Percentiles rank a stretch among this genome's conserved stretches.
phyloP scores from a whole-genome alignment of 495 filamentous ascomycete species.

The Hypoxylon fuscum region DNA sequence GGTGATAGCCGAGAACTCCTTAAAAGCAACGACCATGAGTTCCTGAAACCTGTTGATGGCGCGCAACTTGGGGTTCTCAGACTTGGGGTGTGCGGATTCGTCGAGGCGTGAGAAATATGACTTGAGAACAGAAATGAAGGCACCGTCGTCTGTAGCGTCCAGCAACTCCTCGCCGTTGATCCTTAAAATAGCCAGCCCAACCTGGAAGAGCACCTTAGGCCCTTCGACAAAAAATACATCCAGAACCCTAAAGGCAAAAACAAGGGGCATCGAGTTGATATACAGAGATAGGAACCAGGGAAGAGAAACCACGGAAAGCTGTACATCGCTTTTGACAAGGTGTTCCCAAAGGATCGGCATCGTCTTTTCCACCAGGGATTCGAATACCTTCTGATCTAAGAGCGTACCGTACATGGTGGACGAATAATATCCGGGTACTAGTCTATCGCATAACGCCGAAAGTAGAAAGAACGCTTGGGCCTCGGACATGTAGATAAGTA shows the following conservation, averaged over 20 bases:
- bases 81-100: conserved; percentile 94
- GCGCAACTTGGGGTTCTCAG: conserved; percentile 89
- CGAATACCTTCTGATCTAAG: conserved; percentile 95
- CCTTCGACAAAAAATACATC: conserved; percentile 99
- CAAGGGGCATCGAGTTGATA: conserved; percentile 98
- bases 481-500: conserved; percentile 99
- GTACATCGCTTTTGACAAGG: conserved; percentile 91
- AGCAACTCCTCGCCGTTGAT: conserved; percentile 97
- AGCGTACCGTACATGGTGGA: conserved; percentile 99
- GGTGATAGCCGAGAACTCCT: conserved; percentile 94
- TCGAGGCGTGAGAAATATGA: conserved; percentile 92
- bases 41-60: conserved; percentile 97
- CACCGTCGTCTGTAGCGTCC: conserved; percentile 95
- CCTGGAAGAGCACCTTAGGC: conserved; percentile 95
- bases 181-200: conserved; percentile 93
- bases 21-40: conserved; percentile 98
- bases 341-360: conserved; percentile 99
- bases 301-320: conserved; percentile 97
- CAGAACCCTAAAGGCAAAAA: conserved; percentile 94
- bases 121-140: conserved; percentile 95
- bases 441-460: conserved; percentile 88
- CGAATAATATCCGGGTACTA: conserved; percentile 96
- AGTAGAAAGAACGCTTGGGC: conserved; percentile 94
- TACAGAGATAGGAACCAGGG: conserved; percentile 98
- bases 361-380: conserved; percentile 95